Evolutionary conservation across 2,329 filamentous ascomycete genomes (phyloP), one percentile per base, ranked within the genome.

Genomic region (Apiospora phragmitis): DNA sequence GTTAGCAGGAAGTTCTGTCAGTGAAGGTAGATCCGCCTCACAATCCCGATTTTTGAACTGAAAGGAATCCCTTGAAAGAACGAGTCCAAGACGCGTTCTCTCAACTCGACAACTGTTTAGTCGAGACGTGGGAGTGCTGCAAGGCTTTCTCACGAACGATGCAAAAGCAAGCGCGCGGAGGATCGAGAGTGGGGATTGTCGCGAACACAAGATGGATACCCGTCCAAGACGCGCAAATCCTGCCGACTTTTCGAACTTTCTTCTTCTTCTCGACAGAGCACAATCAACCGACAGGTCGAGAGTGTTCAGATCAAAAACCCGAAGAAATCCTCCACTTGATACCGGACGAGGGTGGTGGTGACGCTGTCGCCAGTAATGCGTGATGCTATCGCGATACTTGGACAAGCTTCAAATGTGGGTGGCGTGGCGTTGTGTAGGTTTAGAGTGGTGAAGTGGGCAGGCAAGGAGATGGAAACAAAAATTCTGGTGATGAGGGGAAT

Each of bases 401-500:
- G 32, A 42, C 43, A 51, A 68, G 47, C 29, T 67, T 67, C 42
- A 62, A 62, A 62, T 62, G 55, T 62, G 55, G 55, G 55, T 62
- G 55, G 55, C 55, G 55, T 38, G 55, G 55, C 55, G 65, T 67
- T 67, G 42, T 67, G 65, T 42, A 45, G 42, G 38, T 45, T 67
- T 45, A 43, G 38, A 43, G 26, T 66, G 70, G 67, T 74, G 68
- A 43, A 74, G 70, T 68, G 71, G 42, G 38, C 65, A 67, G 55
- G 55, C 55, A 62, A 62, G 55, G 73, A 71, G 71, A 75, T 70
- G 74, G 71, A 72, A 76, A 75, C 68, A 73, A 71, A 74, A 76
- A 75, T 71, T 70, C 70, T 68, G 72, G 72, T 69, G 76, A 79
- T 79, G 77, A 77, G 77, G 78, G 77, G 78, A 75, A 76, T 47